Evolutionary conservation across 257 asterid genomes (phyloP), one percentile per base, ranked within the genome.

Genomic region (Euphrasia confusa): DNA sequence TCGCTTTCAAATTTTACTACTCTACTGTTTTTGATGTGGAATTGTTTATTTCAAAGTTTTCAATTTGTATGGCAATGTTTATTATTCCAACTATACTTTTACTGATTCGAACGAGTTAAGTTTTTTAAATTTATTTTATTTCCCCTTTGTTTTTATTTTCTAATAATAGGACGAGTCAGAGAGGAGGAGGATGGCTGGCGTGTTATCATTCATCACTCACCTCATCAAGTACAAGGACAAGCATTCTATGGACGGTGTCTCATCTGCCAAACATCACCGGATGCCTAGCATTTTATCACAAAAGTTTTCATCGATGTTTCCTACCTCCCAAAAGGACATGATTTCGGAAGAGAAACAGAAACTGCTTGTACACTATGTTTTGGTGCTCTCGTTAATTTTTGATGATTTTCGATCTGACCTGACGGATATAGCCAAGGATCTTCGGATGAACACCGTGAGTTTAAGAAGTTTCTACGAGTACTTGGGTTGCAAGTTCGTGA

Each of bases 401-500:
- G 97, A 92, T 53, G 74, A 85, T 52, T 92, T 92, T 70, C 74
- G 71, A 24, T 68, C 89, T 1, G 89, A 92, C 65, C 79, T 75
- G 2, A 32, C 82, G 1, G 96, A 92, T 66, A 86, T 92, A 63
- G 83, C 91, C 54, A 83, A 74, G 78, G 99, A 92, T 81, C 79
- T 92, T 39, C 82, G 89, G 47, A 83, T 86, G 79, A 58, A 60
- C 60, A 6, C 72, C 4, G 1, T 63, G 2, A 54, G 67, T 4
- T 62, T 89, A 47, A 75, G 96, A 64, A 73, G 69, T 35, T 77
- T 80, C 64, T 86, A 77, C 3, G 80, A 78, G 53, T 77, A 66
- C 79, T 71, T 92, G 18, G 99, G 99, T 39, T 89, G 99, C 86
- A 92, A 89, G 79, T 56, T 84, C 47, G 82, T 73, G 58, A 73